Conservation (phyloP, 2,329 filamentous ascomycete genomes). For the Alternaria alternata region DNA sequence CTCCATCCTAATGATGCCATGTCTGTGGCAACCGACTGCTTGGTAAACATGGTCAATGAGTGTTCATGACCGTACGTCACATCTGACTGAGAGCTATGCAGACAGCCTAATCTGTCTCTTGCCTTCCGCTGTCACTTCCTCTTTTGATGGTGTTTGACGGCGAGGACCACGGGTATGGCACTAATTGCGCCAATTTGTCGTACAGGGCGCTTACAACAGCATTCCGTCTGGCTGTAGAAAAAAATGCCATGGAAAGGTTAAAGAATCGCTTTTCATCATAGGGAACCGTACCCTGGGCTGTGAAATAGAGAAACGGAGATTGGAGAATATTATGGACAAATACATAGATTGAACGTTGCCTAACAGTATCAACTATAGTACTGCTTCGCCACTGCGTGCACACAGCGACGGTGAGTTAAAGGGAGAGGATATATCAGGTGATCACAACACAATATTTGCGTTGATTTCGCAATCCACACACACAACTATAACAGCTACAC, state of each 20-base stretch:
- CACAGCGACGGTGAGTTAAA: too few species aligned
- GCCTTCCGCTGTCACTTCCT: neutral
- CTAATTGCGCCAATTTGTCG: neutral
- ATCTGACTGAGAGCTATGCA: neutral
- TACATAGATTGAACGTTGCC: too few species aligned
- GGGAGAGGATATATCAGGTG: too few species aligned
- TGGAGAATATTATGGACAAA: neutral
- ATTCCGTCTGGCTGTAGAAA: neutral
- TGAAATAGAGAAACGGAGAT: neutral
- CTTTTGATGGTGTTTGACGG: neutral
- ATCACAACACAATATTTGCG: too few species aligned
- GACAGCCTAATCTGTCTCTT: neutral
- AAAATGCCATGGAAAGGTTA: too few species aligned
- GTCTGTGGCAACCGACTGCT: neutral
- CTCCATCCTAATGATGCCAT: neutral
- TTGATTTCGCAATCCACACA: too few species aligned
- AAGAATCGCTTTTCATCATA: too few species aligned
- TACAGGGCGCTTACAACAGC: neutral
- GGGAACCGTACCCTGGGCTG: neutral
- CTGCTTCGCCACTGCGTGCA: too few species aligned
- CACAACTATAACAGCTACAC: too few species aligned
- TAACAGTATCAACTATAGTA: too few species aligned
- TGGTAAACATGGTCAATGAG: neutral
- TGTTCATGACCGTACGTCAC: neutral
- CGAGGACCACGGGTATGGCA: too few species aligned